Percentiles rank a stretch among this genome's conserved stretches.
These are phyloP conservation scores for Calocybe gangraenosa DNA, from an alignment of 768 basidiomycete species.

Conservation along the genomic window DNA sequence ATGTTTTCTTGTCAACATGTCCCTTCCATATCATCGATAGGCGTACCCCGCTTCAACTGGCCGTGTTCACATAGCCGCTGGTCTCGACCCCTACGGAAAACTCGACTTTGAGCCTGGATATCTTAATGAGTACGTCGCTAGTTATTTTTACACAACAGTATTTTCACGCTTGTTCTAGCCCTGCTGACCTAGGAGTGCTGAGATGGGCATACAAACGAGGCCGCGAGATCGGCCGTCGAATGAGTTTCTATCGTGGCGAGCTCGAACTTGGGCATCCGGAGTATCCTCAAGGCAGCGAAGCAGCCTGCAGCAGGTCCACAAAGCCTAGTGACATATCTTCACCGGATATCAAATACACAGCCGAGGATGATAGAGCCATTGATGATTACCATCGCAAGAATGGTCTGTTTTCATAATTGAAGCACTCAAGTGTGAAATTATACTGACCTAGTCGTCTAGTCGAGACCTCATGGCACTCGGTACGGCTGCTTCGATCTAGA, in stretches of 20 bases:
- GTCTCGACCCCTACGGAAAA: slow-evolving; percentile 34
- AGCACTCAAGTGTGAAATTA: not conserved
- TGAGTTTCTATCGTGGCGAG: slow-evolving; percentile 41
- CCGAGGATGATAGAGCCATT: slow-evolving; percentile 38
- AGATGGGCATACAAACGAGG: slow-evolving; percentile 51
- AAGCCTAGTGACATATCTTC: slow-evolving; percentile 29
- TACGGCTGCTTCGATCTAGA: slow-evolving; percentile 15
- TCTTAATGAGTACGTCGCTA: slow-evolving; percentile 36
- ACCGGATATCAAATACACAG: slow-evolving; percentile 35
- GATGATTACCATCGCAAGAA: slow-evolving; percentile 31
- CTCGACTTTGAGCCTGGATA: slow-evolving; percentile 43
- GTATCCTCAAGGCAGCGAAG: slow-evolving; percentile 31
- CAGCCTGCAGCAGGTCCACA: slow-evolving; percentile 18
- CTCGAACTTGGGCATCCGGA: slow-evolving; percentile 28
- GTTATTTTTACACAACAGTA: too few species aligned
- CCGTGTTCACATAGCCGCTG: slow-evolving; percentile 43
- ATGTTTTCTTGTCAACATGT: slow-evolving; percentile 5
- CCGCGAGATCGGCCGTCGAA: slow-evolving; percentile 53
- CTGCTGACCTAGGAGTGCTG: slow-evolving; percentile 40
- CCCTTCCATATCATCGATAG: slow-evolving; percentile 16
- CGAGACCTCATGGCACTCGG: slow-evolving; percentile 44
- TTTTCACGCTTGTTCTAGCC: slow-evolving; percentile 17
- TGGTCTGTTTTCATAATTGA: slow-evolving; percentile 20
- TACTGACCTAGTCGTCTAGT: slow-evolving; percentile 20
- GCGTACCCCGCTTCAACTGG: slow-evolving; percentile 46